phyloP scores from a whole-genome alignment of 2,329 filamentous ascomycete genomes.

The Fusarium xylarioides region DNA sequence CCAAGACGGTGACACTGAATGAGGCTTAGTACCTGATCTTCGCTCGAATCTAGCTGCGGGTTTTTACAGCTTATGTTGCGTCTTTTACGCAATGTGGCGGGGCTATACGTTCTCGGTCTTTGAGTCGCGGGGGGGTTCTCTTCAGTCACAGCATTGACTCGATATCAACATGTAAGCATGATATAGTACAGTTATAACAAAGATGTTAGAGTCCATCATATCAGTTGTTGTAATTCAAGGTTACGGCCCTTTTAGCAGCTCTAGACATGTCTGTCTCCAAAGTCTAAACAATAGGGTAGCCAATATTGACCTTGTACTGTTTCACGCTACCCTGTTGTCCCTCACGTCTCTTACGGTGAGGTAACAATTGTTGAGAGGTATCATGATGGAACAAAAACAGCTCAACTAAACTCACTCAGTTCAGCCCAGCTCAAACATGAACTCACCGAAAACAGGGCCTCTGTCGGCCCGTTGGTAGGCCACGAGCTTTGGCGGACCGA shows the following conservation, averaged over 20 bases:
- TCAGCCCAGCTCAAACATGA: not conserved
- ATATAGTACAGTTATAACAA: not conserved
- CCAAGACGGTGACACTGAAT: conserved; percentile 23
- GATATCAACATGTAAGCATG: conserved; percentile 13
- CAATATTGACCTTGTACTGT: not conserved
- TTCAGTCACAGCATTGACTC: conserved; percentile 7
- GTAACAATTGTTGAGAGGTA: conserved; percentile 28
- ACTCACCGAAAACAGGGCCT: conserved; percentile 29
- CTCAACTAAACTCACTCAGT: not conserved
- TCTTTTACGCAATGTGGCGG: conserved; percentile 45
- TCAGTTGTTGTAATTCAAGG: not conserved
- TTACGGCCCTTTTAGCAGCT: not conserved
- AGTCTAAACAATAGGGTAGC: not conserved
- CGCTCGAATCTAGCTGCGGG: conserved; percentile 32
- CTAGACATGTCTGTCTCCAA: not conserved
- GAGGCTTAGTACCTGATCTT: conserved; percentile 35
- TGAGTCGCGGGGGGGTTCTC: conserved; percentile 12
- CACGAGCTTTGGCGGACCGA: conserved; percentile 40
- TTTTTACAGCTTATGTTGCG: conserved; percentile 40
- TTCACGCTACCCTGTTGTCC: conserved; percentile 14
- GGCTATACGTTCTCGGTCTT: conserved; percentile 26
- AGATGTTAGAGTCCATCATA: not conserved
- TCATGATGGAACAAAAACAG: conserved; percentile 8
- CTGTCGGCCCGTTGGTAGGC: conserved; percentile 36
- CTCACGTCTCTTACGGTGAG: conserved; percentile 15